A percentile compares a stretch with the other conserved stretches of the same genome.
These are phyloP conservation scores for Monilinia laxa DNA, from an alignment of 2,329 filamentous ascomycete species.

Conservation along the genomic window DNA sequence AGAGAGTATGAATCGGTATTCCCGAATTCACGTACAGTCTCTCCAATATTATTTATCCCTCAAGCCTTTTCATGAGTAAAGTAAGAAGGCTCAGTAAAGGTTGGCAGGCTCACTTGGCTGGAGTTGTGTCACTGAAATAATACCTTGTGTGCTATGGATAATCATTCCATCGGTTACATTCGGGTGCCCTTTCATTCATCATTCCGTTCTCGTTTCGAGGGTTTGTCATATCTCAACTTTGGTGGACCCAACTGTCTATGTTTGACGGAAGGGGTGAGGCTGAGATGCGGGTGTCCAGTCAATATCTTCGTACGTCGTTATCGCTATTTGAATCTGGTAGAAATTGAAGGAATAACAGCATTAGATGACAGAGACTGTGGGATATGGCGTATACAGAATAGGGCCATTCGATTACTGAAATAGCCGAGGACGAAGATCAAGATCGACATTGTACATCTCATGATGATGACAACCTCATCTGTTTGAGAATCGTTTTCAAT, in stretches of 20 bases:
- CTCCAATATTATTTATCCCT: background rate
- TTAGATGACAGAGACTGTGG: background rate
- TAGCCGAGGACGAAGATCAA: constrained; percentile 10
- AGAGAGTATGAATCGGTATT: constrained; percentile 8
- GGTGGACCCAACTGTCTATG: constrained; percentile 11
- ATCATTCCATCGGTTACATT: constrained; percentile 14
- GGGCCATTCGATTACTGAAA: background rate
- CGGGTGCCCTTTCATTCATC: background rate
- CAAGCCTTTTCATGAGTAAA: background rate
- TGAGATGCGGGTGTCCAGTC: constrained; percentile 7
- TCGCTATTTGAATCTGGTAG: background rate
- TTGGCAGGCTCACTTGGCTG: background rate
- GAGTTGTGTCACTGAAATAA: constrained; percentile 11
- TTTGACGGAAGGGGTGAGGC: constrained; percentile 16
- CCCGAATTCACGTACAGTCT: background rate
- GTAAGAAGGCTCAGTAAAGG: background rate
- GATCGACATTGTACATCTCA: constrained; percentile 13
- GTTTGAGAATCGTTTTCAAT: background rate
- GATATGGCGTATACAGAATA: background rate
- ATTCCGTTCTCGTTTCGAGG: constrained; percentile 11
- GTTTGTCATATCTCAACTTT: constrained; percentile 14
- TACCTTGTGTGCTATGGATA: constrained; percentile 3
- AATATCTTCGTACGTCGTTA: constrained; percentile 1
- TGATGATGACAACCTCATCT: constrained; percentile 4
- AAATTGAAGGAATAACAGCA: constrained; percentile 7